Percentiles rank a stretch among this genome's conserved stretches.
Conservation (phyloP, 768 basidiomycete species). For the Pleurotus pulmonarius region DNA sequence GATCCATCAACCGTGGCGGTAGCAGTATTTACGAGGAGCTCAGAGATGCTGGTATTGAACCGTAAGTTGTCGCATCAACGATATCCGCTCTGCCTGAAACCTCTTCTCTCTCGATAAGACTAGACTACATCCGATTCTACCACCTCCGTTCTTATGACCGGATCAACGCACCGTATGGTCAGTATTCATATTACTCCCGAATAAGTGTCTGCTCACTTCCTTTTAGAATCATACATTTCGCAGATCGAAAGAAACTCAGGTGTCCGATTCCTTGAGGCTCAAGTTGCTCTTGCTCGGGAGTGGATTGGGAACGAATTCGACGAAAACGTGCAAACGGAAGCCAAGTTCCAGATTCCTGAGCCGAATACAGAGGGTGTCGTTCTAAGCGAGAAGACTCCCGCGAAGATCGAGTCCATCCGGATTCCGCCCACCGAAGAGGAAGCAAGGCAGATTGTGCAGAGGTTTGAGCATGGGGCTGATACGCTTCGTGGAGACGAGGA, state of each 20-base stretch:
- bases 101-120: slow-evolving; percentile 31
- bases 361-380: slow-evolving; percentile 46
- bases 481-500: slow-evolving; percentile 51
- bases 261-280: slow-evolving; percentile 80
- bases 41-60: slow-evolving; percentile 71
- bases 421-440: slow-evolving; percentile 67
- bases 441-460: slow-evolving; percentile 61
- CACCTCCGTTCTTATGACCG: slow-evolving; percentile 90
- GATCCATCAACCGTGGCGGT: slow-evolving; percentile 88
- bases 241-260: slow-evolving; percentile 73
- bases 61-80: slow-evolving; percentile 42
- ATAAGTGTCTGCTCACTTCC: background rate
- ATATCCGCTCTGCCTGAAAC: background rate
- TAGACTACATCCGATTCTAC: slow-evolving; percentile 87
- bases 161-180: slow-evolving; percentile 73
- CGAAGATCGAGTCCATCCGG: slow-evolving; percentile 56
- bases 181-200: slow-evolving; percentile 15
- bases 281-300: slow-evolving; percentile 76
- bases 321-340: slow-evolving; percentile 41
- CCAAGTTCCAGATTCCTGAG: slow-evolving; percentile 54
- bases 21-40: slow-evolving; percentile 83
- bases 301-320: slow-evolving; percentile 52
- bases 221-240: slow-evolving; percentile 43
- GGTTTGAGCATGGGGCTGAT: slow-evolving; percentile 68
- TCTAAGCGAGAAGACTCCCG: slow-evolving; percentile 41